Base-by-base conservation (phyloP, 148 eudicot species). In the Chenopodium formosanum region DNA sequence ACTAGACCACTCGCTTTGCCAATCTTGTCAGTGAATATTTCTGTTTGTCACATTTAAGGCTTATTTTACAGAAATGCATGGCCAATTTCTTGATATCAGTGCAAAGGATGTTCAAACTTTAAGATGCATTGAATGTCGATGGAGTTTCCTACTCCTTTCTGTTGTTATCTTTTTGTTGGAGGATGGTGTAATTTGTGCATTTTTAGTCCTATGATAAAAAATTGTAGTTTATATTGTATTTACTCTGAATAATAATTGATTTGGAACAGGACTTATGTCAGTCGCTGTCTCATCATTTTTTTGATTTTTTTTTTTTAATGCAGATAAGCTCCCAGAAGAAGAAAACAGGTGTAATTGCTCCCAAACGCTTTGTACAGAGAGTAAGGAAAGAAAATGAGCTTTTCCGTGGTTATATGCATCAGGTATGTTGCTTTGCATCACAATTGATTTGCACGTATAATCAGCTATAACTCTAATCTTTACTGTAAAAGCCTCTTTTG, bases 301-400 rank as follows among this genome's bases (percentile, higher is more conserved):
- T 40, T 25, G 25, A 25, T 25, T 25, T 25, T 25, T 25, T 25
- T 25, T 25, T 25, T 25, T 25, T 25, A 25, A 25, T 79, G 80
- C 85, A 94, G 98, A 91, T 94, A 86, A 93, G 90, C 82, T 83
- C 90, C 19, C 97, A 93, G 77, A 94, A 94, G 92, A 94, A 93
- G 88, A 94, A 94, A 90, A 94, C 98, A 34, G 98, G 98, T 83
- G 98, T 93, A 47, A 86, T 94, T 85, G 92, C 98, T 88, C 98
- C 98, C 73, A 93, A 91, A 79, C 98, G 98, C 79, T 94, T 94
- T 88, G 98, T 94, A 63, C 97, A 93, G 83, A 90, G 94, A 86
- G 90, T 94, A 80, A 87, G 90, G 87, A 94, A 93, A 84, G 90
- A 94, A 85, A 93, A 94, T 86, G 98, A 94, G 81, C 86, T 90